Base-by-base conservation (phyloP, 805 yeast genomes). In the Brettanomyces sp. region DNA sequence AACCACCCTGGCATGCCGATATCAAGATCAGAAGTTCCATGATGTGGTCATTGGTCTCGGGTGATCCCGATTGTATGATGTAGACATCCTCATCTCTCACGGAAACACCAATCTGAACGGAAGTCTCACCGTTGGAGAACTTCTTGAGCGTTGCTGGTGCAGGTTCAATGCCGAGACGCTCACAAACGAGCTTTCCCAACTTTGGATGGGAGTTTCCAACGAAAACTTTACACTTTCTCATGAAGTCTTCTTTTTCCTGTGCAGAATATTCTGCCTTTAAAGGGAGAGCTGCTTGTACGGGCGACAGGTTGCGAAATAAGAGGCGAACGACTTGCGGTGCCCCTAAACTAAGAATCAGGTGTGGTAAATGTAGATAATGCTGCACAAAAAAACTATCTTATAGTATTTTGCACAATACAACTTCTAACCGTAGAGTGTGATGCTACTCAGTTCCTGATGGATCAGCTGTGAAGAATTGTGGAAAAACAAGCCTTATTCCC, bases 181-280 rank as follows among this genome's bases (percentile, higher is more conserved):
- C 87, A 67, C 99, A 93, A 39, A 93, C 95, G 51, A 87, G 73
- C 50, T 79, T 73, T 36, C 99, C 99, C 56, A 93, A 74, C 61
- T 89, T 95, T 12, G 97, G 96, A 66, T 93, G 99, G 45, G 98
- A 90, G 49, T 86, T 81, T 41, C 99, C 99, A 47, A 93, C 95
- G 65, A 93, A 93, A 40, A 93, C 87, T 66, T 93, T 91, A 62
- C 96, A 88, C 80, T 90, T 89, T 67, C 98, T 88, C 99, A 93
- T 93, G 24, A 36, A 42, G 32, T 48, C 53, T 35, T 35, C 37
- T 35, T 35, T 18, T 35, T 35, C 22, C n/a, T 35, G 37, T 35
- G 22, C 37, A n/a, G 37, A n/a, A n/a, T 35, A 35, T 8, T 35
- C 37, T 35, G 37, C 22, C 3, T 35, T 28, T 3, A 28, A 28